These are phyloP conservation scores for Starmerella gropengiesseri DNA, from an alignment of 805 yeast genomes.

Conservation along the genomic window DNA sequence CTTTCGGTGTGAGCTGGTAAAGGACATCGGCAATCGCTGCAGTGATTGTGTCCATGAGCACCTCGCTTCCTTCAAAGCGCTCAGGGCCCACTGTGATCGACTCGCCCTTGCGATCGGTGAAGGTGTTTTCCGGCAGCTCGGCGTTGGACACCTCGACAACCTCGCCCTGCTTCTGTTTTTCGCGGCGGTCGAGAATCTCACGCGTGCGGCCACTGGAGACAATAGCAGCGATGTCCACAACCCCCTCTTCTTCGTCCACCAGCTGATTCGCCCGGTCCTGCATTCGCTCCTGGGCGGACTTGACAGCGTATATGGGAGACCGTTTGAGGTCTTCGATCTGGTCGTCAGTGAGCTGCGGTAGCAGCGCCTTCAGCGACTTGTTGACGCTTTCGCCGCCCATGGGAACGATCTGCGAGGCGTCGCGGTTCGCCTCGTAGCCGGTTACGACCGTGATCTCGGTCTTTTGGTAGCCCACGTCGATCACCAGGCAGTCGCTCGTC, in stretches of 20 bases:
- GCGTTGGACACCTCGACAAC: conserved; percentile 39
- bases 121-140: conserved; percentile 62
- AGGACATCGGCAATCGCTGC: conserved; percentile 44
- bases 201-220: conserved; percentile 68
- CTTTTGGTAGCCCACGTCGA: conserved; percentile 68
- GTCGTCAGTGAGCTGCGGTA: conserved; percentile 45
- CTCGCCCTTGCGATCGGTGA: conserved; percentile 49
- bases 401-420: conserved; percentile 40
- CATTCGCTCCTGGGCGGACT: conserved; percentile 49
- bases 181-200: conserved; percentile 58
- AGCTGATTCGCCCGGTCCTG: conserved; percentile 9
- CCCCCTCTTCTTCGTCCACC: conserved; percentile 52
- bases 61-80: conserved; percentile 69
- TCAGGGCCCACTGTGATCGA: conserved; percentile 71
- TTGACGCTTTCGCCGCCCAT: conserved; percentile 62
- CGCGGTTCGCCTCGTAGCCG: conserved; percentile 53
- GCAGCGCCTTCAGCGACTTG: conserved; percentile 37
- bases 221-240: conserved; percentile 78
- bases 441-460: conserved; percentile 73
- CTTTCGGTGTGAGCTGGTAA: conserved; percentile 50
- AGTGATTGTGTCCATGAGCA: conserved; percentile 46
- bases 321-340: conserved; percentile 69
- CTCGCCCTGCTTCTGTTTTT: conserved; percentile 36
- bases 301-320: conserved; percentile 68
- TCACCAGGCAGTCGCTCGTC: conserved; percentile 54